These are phyloP conservation scores for Neoboletus subvelutipes DNA, from an alignment of 768 basidiomycete species.

Conservation along the genomic window DNA sequence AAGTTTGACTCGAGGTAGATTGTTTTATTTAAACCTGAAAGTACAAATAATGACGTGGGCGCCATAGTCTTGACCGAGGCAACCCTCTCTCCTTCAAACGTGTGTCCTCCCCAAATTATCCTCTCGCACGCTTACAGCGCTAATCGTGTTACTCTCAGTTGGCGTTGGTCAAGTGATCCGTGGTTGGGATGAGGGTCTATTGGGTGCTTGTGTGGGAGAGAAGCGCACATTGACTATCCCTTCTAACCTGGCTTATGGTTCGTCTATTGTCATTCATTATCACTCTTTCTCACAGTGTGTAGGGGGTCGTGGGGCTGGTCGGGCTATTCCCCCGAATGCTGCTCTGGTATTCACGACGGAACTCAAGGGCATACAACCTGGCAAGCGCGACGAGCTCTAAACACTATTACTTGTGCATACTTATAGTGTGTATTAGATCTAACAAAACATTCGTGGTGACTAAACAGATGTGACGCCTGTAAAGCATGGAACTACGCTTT, in stretches of 20 bases:
- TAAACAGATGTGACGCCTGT: no score
- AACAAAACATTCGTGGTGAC: not conserved
- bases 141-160: constrained; percentile 42
- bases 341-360: constrained; percentile 88
- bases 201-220: constrained; percentile 85
- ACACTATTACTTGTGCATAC: not conserved
- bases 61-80: constrained; percentile 63
- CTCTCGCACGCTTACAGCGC: not conserved
- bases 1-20: constrained; percentile 89
- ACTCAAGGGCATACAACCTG: constrained; percentile 59
- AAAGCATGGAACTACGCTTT: not conserved
- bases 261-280: constrained; percentile 27
- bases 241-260: constrained; percentile 77
- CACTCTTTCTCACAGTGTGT: not conserved
- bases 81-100: constrained; percentile 76
- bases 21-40: not conserved
- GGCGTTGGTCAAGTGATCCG: constrained; percentile 79
- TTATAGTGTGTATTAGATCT: not conserved
- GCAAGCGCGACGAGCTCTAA: constrained; percentile 56
- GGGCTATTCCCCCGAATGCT: constrained; percentile 74
- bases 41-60: not conserved
- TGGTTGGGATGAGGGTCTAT: constrained; percentile 82
- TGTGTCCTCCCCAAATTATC: constrained; percentile 34
- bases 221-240: constrained; percentile 91
- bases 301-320: constrained; percentile 77